phyloP scores from a whole-genome alignment of 441 rosid species.

The Brassica hybrid region DNA sequence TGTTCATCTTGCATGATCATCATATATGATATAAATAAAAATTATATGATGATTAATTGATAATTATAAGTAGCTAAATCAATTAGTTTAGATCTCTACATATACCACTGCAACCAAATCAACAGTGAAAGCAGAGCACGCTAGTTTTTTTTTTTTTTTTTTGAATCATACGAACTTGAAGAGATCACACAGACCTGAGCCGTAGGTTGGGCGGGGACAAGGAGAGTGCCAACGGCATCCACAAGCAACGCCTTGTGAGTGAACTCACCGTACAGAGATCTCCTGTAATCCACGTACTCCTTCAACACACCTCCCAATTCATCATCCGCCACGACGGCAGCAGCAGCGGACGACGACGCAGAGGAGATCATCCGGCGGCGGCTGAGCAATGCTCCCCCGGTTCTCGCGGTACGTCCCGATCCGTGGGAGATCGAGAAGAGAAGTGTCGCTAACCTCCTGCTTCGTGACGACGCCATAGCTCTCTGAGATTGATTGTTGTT shows the following conservation, averaged over 20 bases:
- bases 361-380: conserved; percentile 43
- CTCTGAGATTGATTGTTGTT: background rate
- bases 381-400: conserved; percentile 32
- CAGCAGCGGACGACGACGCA: conserved; percentile 48
- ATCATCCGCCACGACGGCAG: conserved; percentile 35
- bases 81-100: too few relatives aligned
- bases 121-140: too few relatives aligned
- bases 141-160: too few relatives aligned
- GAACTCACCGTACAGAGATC: conserved; percentile 78
- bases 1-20: too few relatives aligned
- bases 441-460: conserved; percentile 39
- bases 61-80: too few relatives aligned
- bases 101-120: too few relatives aligned
- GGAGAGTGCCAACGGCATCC: conserved; percentile 92
- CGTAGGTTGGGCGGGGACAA: conserved; percentile 92
- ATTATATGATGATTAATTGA: too few relatives aligned
- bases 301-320: conserved; percentile 56
- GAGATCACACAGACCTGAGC: conserved; percentile 65
- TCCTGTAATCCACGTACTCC: conserved; percentile 82
- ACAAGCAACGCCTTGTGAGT: conserved; percentile 87
- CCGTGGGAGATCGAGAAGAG: conserved; percentile 24
- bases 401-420: conserved; percentile 24
- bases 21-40: too few relatives aligned
- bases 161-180: too few relatives aligned
- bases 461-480: conserved; percentile 54